phyloP scores from a whole-genome alignment of 345 rosid genomes.

The Salix suchowensis region DNA sequence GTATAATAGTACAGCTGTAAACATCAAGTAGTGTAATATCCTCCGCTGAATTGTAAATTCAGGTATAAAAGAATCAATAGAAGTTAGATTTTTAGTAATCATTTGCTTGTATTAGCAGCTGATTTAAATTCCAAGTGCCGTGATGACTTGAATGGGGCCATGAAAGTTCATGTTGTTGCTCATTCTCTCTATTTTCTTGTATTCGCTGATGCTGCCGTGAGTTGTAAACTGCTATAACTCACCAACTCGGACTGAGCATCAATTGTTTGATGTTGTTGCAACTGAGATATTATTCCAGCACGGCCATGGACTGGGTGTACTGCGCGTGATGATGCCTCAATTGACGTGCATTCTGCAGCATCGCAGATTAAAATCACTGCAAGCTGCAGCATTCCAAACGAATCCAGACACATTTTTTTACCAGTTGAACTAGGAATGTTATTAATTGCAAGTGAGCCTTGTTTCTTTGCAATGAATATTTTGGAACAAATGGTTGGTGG shows the following conservation, averaged over 20 bases:
- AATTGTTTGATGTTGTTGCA: slow-evolving; percentile 18
- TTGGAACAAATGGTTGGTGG: background rate
- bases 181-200: background rate
- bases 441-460: background rate
- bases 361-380: slow-evolving; percentile 7
- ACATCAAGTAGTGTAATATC: background rate
- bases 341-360: slow-evolving; percentile 24
- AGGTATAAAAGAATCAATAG: background rate
- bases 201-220: background rate
- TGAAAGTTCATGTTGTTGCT: background rate
- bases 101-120: background rate
- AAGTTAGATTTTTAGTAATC: background rate
- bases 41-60: background rate
- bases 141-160: background rate
- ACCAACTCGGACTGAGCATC: slow-evolving; percentile 5
- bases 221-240: slow-evolving; percentile 2
- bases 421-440: background rate
- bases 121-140: background rate
- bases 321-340: slow-evolving; percentile 17
- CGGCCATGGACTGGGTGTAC: slow-evolving; percentile 26
- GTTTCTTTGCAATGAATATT: no score
- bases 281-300: slow-evolving; percentile 16
- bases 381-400: slow-evolving; percentile 13
- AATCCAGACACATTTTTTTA: no score
- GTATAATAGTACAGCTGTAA: background rate